These are phyloP conservation scores for Barnettozyma californica DNA, from an alignment of 805 yeast genomes.

Conservation along the genomic window DNA sequence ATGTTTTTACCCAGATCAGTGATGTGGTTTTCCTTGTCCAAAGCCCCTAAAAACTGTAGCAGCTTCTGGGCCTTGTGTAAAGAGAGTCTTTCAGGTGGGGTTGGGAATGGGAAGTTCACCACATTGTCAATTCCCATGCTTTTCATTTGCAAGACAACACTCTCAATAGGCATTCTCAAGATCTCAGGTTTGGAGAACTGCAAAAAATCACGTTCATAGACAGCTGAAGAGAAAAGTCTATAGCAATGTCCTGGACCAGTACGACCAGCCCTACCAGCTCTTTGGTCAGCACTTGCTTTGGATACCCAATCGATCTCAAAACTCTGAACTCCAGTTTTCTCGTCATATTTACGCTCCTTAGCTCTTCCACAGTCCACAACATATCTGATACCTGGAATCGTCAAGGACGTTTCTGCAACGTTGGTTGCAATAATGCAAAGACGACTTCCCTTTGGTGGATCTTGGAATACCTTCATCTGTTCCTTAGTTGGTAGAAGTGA, in stretches of 20 bases:
- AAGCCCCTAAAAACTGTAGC: constrained; percentile 72
- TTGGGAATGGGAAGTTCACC: constrained; percentile 91
- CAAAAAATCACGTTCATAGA: constrained; percentile 77
- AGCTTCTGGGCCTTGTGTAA: constrained; percentile 62
- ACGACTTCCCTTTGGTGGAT: constrained; percentile 81
- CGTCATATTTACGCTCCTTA: constrained; percentile 79
- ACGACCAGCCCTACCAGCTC: constrained; percentile 97
- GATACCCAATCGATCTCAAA: constrained; percentile 89
- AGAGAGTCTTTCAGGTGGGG: constrained; percentile 70
- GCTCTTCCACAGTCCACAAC: constrained; percentile 95
- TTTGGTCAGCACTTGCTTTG: constrained; percentile 92
- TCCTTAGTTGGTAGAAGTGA: constrained; percentile 91
- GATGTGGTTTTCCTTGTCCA: constrained; percentile 46
- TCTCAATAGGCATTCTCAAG: constrained; percentile 91
- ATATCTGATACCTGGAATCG: constrained; percentile 92
- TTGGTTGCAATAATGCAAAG: constrained; percentile 93
- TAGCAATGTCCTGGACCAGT: constrained; percentile 99
- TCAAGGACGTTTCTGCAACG: constrained; percentile 95
- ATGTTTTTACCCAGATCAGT: constrained; percentile 80
- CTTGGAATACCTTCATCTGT: constrained; percentile 87
- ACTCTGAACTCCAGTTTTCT: constrained; percentile 85
- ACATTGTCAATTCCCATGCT: constrained; percentile 93
- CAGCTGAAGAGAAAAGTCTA: constrained; percentile 87
- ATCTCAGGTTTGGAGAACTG: constrained; percentile 89
- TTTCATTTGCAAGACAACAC: constrained; percentile 93